Conservation (phyloP, 345 rosid genomes). For the Euclidium syriacum region DNA sequence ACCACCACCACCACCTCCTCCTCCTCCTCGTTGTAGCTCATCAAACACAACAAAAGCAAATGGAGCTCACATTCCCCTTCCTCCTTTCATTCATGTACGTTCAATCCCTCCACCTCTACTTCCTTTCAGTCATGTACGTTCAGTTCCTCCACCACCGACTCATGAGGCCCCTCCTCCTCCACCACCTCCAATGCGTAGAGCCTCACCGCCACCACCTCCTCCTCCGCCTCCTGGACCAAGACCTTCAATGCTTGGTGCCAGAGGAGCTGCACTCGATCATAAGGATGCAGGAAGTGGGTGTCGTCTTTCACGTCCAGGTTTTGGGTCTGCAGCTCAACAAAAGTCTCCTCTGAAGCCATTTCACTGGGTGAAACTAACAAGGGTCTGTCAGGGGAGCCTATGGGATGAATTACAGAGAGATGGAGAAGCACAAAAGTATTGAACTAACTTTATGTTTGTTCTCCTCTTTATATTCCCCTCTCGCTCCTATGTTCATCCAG, state of each 20-base stretch:
- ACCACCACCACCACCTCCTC: no score
- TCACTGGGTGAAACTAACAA: constrained; percentile 97
- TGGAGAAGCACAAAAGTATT: constrained; percentile 80
- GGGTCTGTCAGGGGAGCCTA: constrained; percentile 96
- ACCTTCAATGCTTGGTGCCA: constrained; percentile 59
- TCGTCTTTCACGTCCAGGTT: constrained; percentile 33
- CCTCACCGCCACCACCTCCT: constrained; percentile 10
- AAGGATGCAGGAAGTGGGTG: neutral
- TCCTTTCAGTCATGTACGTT: constrained; percentile 9
- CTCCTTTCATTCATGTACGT: neutral
- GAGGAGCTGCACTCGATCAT: constrained; percentile 45
- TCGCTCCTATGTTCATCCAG: neutral
- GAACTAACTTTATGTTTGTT: constrained; percentile 23
- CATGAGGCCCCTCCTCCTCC: constrained; percentile 27
- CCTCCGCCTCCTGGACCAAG: constrained; percentile 54
- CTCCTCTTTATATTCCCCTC: neutral
- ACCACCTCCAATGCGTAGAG: constrained; percentile 31
- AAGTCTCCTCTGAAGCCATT: constrained; percentile 91
- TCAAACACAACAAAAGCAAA: constrained; percentile 15
- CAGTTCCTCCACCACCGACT: constrained; percentile 33
- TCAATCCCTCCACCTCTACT: constrained; percentile 25
- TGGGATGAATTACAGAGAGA: constrained; percentile 96
- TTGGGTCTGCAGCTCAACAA: constrained; percentile 43
- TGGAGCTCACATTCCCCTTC: constrained; percentile 23
- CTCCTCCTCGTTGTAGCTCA: constrained; percentile 19